Base-by-base conservation (phyloP, 805 yeast genomes). In the Lachancea thermotolerans region DNA sequence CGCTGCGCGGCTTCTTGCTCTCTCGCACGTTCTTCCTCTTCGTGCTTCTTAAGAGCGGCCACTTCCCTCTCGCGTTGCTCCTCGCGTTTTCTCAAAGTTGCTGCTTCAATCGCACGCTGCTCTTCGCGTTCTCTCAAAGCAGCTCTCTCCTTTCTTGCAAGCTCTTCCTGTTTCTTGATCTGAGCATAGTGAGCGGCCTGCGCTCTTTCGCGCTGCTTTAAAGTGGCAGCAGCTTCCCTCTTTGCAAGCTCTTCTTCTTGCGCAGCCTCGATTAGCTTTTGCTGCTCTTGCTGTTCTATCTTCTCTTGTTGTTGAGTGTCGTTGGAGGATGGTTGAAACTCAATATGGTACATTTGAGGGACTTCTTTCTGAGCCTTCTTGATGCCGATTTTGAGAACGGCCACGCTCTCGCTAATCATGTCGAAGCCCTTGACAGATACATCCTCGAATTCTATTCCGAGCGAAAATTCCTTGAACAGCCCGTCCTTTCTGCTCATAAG, bases 381-480 rank as follows among this genome's bases (percentile, higher is more conserved):
- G 15, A 44, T 30, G 9, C 44, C 47, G 12, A 44, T 33, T 35
- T 35, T 39, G 16, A 44, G 33, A 5, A 28, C 40, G 2, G 43
- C 43, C 7, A 41, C 35, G 29, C 15, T 39, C 12, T 45, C 45
- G 34, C 41, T 41, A 27, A 45, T 38, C 45, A 59, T 48, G 35
- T 49, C 55, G 42, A 61, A 58, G 10, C 56, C 53, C 3, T 45
- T 40, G 15, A 62, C 50, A 12, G 48, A 46, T 16, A 62, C 51
- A 37, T 59, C 63, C 9, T 55, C 54, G 29, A 57, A 48, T 10
- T 46, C 45, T 10, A 45, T 35, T 37, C 50, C 56, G 25, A 59
- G 52, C 25, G 50, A 46, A 35, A 59, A 51, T 6, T 50, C 49
- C 43, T 55, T 55, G 11, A 49, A 37, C 4, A 59, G 38, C 5